A percentile compares a stretch with the other conserved stretches of the same genome.
These are phyloP conservation scores for Monilinia polystroma DNA, from an alignment of 2,329 filamentous ascomycete species.

Conservation along the genomic window DNA sequence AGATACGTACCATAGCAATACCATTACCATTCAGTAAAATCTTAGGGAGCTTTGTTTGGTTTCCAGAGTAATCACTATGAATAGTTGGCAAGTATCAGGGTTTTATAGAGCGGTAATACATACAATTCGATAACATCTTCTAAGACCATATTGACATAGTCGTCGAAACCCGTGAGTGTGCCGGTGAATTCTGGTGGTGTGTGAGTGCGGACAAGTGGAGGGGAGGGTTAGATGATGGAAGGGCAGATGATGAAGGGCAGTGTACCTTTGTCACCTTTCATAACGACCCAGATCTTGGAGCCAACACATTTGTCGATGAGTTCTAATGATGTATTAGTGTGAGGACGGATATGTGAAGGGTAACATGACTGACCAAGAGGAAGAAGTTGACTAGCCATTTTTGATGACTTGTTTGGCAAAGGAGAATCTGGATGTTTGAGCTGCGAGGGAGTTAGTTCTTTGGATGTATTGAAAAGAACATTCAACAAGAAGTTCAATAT, in stretches of 20 bases:
- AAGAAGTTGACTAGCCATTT: conserved; percentile 39
- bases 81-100: conserved; percentile 23
- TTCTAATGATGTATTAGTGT: conserved; percentile 54
- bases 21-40: conserved; percentile 98
- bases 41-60: conserved; percentile 86
- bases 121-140: conserved; percentile 98
- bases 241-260: conserved; percentile 5
- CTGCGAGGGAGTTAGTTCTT: not conserved
- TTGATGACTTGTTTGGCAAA: conserved; percentile 12
- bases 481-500: not conserved
- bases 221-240: no score
- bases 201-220: not conserved
- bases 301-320: conserved; percentile 99
- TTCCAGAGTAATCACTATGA: conserved; percentile 88
- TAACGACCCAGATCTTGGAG: conserved; percentile 96
- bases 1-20: conserved; percentile 81
- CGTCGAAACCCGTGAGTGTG: conserved; percentile 91
- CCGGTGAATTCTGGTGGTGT: conserved; percentile 78
- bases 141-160: conserved; percentile 99
- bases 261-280: conserved; percentile 97
- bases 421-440: not conserved
- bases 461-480: not conserved
- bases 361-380: conserved; percentile 33
- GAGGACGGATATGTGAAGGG: conserved; percentile 32
- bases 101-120: conserved; percentile 37